phyloP scores from a whole-genome alignment of 352 stramenopile species.

The Pythium coloratum region DNA sequence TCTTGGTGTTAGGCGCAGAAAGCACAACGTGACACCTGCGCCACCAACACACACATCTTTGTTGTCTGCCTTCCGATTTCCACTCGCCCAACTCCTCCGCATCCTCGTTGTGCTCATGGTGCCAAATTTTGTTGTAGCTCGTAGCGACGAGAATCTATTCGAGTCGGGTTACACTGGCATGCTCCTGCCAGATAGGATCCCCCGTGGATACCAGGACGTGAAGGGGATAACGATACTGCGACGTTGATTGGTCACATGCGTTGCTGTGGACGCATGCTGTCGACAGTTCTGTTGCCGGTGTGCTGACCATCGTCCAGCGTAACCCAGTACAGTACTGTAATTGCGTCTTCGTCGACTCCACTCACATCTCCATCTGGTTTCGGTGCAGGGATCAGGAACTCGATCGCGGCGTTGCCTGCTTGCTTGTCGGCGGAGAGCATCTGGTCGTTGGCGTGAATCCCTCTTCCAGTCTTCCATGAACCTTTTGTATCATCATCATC shows the following conservation, averaged over 20 bases:
- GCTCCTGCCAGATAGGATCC: constrained; percentile 4
- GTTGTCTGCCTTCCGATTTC: constrained; percentile 2
- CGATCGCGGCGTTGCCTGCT: constrained; percentile 6
- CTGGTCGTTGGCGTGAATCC: background rate
- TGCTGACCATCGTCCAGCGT: background rate
- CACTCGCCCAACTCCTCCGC: background rate
- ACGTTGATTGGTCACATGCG: background rate
- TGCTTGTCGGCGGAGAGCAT: constrained; percentile 16
- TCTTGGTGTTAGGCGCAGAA: constrained; percentile 5
- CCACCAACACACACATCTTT: constrained; percentile 15
- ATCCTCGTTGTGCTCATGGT: background rate
- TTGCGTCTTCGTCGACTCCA: no score
- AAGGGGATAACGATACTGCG: background rate
- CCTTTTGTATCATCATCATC: constrained; percentile 16
- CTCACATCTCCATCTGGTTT: constrained; percentile 13
- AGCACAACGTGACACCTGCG: constrained; percentile 1
- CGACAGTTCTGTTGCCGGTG: constrained; percentile 6
- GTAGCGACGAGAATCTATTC: background rate
- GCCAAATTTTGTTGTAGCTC: no score
- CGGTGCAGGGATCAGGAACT: constrained; percentile 12
- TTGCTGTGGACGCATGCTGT: constrained; percentile 5
- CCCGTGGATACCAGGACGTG: no score
- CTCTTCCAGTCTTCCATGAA: background rate
- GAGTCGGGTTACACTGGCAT: background rate
- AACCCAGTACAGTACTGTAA: background rate